Evolutionary conservation across 371 early-diverging fungal genomes (phyloP), one percentile per base, ranked within the genome.

Genomic region (Zopfochytrium polystomum): DNA sequence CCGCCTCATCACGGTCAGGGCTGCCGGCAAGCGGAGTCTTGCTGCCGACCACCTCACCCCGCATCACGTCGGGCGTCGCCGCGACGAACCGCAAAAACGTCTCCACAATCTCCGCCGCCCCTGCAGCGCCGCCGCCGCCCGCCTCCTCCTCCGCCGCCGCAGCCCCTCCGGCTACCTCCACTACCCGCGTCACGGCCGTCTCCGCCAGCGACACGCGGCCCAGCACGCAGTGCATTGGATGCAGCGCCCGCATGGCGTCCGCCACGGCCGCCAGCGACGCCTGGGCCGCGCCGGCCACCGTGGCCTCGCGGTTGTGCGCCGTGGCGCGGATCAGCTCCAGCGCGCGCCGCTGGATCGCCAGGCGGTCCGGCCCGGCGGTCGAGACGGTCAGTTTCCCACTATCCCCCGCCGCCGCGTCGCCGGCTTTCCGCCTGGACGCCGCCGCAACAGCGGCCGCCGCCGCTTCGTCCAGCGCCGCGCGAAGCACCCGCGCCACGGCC

Each of bases 201-300:
- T 72, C 73, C 1, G 57, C 23, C n/a, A 72, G 52, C 25, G 69
- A 58, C 9, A 68, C 34, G 11, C 71, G 55, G 0, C 62, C 59
- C 0, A 52, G 42, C 4, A 70, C 45, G 11, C 51, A 11, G 48
- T 65, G 65, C n/a, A 63, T 54, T 0, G 64, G 55, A 26, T 74
- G 70, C n/a, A 71, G 32, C 22, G 32, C 5, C 23, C 45, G 45
- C 5, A 74, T 29, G 0, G 66, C 66, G 1, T 35, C 18, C 2
- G 63, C 35, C 11, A 71, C 29, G 22, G 58, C 48, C 2, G 54
- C 20, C 3, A 71, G 55, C 18, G 68, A 42, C 4, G 29, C 45
- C 6, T 58, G 42, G 33, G 70, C 63, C n/a, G 58, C 67, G 2
- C 56, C 63, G 1, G 68, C 34, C 1, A 69, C 45, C 3, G 58